Conservation (phyloP, 768 basidiomycete genomes). For the Tricholoma sp. region DNA sequence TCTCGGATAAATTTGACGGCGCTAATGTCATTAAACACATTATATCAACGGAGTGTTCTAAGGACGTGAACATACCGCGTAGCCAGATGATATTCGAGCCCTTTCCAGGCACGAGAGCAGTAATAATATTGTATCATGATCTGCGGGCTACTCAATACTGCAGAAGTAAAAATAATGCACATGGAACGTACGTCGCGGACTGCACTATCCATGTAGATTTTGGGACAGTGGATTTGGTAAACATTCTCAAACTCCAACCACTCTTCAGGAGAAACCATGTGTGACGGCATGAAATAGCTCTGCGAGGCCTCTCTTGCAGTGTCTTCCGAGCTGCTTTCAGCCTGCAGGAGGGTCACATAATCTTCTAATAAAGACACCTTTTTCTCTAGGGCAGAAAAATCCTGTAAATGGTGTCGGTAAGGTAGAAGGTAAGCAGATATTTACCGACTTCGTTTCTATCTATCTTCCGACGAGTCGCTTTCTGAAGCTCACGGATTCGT, state of each 20-base stretch:
- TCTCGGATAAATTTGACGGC: conserved; percentile 87
- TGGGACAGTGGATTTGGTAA: conserved; percentile 86
- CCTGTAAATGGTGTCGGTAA: conserved; percentile 1
- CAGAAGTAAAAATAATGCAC: background rate
- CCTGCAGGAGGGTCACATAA: conserved; percentile 51
- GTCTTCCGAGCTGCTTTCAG: conserved; percentile 34
- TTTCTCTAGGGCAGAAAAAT: conserved; percentile 23
- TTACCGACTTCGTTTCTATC: conserved; percentile 6
- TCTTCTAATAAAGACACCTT: conserved; percentile 59
- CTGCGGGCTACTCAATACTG: conserved; percentile 32
- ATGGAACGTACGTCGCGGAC: conserved; percentile 66
- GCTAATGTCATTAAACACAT: conserved; percentile 27
- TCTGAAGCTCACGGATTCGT: conserved; percentile 49
- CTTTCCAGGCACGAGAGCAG: conserved; percentile 67
- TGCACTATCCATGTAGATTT: conserved; percentile 68
- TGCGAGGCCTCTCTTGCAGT: conserved; percentile 25
- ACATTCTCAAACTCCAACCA: conserved; percentile 86
- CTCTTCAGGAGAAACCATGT: conserved; percentile 62
- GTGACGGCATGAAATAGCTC: conserved; percentile 63
- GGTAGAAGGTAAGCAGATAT: background rate
- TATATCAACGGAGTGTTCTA: conserved; percentile 4
- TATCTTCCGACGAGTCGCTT: conserved; percentile 10
- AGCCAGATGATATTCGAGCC: conserved; percentile 87
- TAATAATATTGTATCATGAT: conserved; percentile 88
- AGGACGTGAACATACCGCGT: conserved; percentile 50